Conservation (phyloP, 176 grass and related monocot species). For the Bolboschoenus planiculmis region DNA sequence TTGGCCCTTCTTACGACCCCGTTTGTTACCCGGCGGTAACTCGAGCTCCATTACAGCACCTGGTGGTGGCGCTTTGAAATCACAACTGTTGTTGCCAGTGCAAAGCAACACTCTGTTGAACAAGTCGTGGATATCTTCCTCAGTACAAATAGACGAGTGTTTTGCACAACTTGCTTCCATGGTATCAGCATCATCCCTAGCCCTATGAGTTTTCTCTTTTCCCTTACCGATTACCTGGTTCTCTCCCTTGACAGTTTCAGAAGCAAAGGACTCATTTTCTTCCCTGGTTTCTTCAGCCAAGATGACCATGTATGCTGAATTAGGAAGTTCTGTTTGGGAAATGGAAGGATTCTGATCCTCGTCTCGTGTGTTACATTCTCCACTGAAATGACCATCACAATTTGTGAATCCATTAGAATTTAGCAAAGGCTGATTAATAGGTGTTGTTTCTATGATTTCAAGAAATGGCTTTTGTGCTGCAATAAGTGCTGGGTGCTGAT, state of each 20-base stretch:
- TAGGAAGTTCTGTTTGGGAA: background rate
- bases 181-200: background rate
- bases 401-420: background rate
- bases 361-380: background rate
- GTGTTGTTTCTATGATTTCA: slow-evolving; percentile 3
- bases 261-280: background rate
- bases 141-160: slow-evolving; percentile 3
- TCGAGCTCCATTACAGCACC: background rate
- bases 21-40: slow-evolving; percentile 1
- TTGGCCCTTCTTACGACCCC: slow-evolving; percentile 9
- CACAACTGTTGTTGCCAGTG: background rate
- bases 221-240: background rate
- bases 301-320: background rate
- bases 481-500: slow-evolving; percentile 6
- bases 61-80: background rate
- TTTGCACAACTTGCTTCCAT: background rate
- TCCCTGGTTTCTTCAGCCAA: background rate
- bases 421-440: background rate
- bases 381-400: background rate
- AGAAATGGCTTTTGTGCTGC: slow-evolving; percentile 15
- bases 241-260: background rate
- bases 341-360: background rate
- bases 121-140: slow-evolving; percentile 4
- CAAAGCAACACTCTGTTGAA: slow-evolving; percentile 19
- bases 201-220: slow-evolving; percentile 1